phyloP scores from a whole-genome alignment of 2,329 filamentous ascomycete species.

The Hypoxylon sp. region DNA sequence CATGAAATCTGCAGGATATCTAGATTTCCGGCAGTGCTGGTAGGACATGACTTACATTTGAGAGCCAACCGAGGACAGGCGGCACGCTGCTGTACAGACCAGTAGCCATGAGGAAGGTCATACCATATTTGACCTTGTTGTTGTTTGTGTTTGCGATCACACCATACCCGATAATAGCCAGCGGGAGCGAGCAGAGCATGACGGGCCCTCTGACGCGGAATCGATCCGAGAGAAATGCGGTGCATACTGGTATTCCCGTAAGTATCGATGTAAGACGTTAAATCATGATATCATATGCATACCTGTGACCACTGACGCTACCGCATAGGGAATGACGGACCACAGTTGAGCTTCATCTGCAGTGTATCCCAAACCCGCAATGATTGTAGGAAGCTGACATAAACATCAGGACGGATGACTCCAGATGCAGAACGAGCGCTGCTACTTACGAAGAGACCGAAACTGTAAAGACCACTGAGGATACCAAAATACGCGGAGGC shows the following conservation, averaged over 20 bases:
- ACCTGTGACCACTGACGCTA: slow-evolving; percentile 70
- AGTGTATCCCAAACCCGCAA: slow-evolving; percentile 69
- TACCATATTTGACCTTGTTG: slow-evolving; percentile 70
- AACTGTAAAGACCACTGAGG: slow-evolving; percentile 71
- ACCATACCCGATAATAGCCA: slow-evolving; percentile 76
- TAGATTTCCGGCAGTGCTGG: not conserved
- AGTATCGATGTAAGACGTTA: slow-evolving; percentile 1
- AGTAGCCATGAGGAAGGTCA: slow-evolving; percentile 77
- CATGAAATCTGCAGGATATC: not conserved
- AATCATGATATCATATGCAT: slow-evolving; percentile 34
- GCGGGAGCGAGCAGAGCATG: slow-evolving; percentile 74
- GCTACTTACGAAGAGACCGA: slow-evolving; percentile 71
- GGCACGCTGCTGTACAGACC: slow-evolving; percentile 76
- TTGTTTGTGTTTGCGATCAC: slow-evolving; percentile 72
- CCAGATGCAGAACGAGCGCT: not conserved
- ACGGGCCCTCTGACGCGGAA: slow-evolving; percentile 71
- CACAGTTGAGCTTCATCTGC: slow-evolving; percentile 72
- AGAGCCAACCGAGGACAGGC: slow-evolving; percentile 75
- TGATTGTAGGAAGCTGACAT: slow-evolving; percentile 72
- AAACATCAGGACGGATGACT: slow-evolving; percentile 1
- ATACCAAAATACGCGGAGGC: slow-evolving; percentile 74
- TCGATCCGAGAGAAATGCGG: slow-evolving; percentile 73
- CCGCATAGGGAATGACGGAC: slow-evolving; percentile 75
- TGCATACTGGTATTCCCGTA: slow-evolving; percentile 57
- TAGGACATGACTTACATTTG: slow-evolving; percentile 60